phyloP scores from a whole-genome alignment of 1,284 basidiomycete genomes.

The Moesziomyces aphidis region DNA sequence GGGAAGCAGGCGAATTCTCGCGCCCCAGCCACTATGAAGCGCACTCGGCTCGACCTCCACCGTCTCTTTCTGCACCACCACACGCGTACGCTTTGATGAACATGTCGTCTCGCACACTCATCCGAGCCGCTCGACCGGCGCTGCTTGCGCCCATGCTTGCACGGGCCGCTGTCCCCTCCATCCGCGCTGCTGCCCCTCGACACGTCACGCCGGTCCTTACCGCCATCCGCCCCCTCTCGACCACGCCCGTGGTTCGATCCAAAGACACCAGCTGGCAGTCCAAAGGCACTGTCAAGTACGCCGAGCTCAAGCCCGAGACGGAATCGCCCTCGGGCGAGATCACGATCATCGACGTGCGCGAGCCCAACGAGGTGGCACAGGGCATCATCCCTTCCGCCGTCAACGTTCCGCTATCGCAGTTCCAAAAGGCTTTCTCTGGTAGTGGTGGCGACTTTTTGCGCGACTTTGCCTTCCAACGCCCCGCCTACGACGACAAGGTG shows the following conservation, averaged over 20 bases:
- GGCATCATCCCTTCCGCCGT: constrained; percentile 96
- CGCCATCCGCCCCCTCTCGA: constrained; percentile 1
- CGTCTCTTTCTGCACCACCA: background rate
- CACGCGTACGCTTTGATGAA: too few relatives aligned
- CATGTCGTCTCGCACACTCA: constrained; percentile 12
- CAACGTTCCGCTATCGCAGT: constrained; percentile 86
- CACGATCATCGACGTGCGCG: constrained; percentile 78
- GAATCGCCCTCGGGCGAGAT: constrained; percentile 78
- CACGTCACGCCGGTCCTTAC: background rate
- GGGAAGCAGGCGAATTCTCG: background rate
- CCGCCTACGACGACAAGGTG: constrained; percentile 79
- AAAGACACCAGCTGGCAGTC: constrained; percentile 55
- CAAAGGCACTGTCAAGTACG: constrained; percentile 75
- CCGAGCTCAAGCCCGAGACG: constrained; percentile 85
- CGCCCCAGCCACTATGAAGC: constrained; percentile 5
- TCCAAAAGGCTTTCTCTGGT: constrained; percentile 77
- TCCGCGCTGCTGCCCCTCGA: background rate
- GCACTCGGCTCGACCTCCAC: background rate
- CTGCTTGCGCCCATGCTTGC: background rate
- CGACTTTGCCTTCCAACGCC: constrained; percentile 86
- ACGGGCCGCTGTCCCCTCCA: background rate
- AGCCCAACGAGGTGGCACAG: constrained; percentile 90
- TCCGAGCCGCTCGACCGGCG: constrained; percentile 2
- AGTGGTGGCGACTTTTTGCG: constrained; percentile 63
- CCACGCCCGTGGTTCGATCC: constrained; percentile 2